Evolutionary conservation across 1,139 yeast species (phyloP).

Genomic region (Suhomyces ambrosiae): DNA sequence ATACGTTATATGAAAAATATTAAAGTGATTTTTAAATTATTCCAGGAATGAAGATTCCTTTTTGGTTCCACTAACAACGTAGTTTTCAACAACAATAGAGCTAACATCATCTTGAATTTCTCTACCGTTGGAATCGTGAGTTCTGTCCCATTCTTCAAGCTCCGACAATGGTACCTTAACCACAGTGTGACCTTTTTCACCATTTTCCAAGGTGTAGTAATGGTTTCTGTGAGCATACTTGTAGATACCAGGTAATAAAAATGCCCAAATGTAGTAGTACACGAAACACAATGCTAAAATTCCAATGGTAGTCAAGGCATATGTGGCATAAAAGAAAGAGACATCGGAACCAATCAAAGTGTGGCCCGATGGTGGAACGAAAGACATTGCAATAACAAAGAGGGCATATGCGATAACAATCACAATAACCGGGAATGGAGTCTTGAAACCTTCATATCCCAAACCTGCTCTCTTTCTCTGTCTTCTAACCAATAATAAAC

Average conservation of each 20-base stretch:
- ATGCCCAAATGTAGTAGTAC: constrained; percentile 40
- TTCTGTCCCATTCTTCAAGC: constrained; percentile 35
- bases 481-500: constrained; percentile 37
- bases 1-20: not conserved
- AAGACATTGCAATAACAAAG: constrained; percentile 42
- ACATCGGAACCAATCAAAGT: constrained; percentile 40
- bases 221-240: constrained; percentile 35
- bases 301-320: constrained; percentile 32
- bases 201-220: constrained; percentile 34
- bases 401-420: constrained; percentile 32
- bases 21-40: not conserved
- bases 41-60: constrained; percentile 3
- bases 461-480: constrained; percentile 38
- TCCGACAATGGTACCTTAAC: constrained; percentile 35
- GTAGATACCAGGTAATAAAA: constrained; percentile 35
- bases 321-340: constrained; percentile 32
- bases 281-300: constrained; percentile 32
- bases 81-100: constrained; percentile 11
- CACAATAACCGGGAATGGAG: constrained; percentile 33
- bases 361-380: constrained; percentile 40
- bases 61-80: constrained; percentile 3
- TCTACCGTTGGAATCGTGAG: constrained; percentile 22
- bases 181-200: constrained; percentile 43
- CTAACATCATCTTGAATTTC: constrained; percentile 9
- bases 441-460: constrained; percentile 32